A percentile compares a stretch with the other conserved stretches of the same genome.
These are phyloP conservation scores for Laetiporus sulphureus DNA, from an alignment of 1,284 basidiomycete genomes.

Conservation along the genomic window DNA sequence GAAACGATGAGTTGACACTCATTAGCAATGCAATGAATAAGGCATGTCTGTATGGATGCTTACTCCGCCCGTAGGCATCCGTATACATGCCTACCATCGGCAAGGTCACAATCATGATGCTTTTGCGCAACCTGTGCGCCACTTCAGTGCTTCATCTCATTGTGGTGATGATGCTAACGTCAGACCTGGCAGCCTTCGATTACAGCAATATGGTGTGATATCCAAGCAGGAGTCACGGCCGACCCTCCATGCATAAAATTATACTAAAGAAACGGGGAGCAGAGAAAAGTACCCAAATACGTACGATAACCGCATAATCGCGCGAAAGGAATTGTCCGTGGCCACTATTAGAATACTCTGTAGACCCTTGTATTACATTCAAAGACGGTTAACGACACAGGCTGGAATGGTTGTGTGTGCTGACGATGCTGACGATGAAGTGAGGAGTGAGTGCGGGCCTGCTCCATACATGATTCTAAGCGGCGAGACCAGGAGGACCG, in stretches of 20 bases:
- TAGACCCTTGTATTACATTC: constrained; percentile 6
- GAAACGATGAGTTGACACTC: not conserved
- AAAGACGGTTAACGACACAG: constrained; percentile 2
- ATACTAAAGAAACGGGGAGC: not conserved
- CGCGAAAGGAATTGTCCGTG: not conserved
- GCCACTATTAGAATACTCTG: not conserved
- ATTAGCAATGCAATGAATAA: too few relatives aligned
- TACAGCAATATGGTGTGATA: constrained; percentile 61
- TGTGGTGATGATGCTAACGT: too few relatives aligned
- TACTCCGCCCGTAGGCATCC: constrained; percentile 60
- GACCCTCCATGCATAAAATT: not conserved
- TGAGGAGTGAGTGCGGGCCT: not conserved
- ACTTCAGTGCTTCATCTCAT: not conserved
- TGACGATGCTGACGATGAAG: not conserved
- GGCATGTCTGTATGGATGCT: too few relatives aligned
- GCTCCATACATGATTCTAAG: not conserved
- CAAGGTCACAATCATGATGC: constrained; percentile 95
- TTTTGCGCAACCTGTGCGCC: constrained; percentile 86
- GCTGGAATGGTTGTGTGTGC: not conserved
- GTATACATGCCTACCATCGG: constrained; percentile 92
- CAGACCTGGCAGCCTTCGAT: constrained; percentile 53
- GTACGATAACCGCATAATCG: not conserved
- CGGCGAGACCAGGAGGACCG: not conserved
- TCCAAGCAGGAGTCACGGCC: not conserved
- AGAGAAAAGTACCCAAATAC: not conserved